A percentile compares a stretch with the other conserved stretches of the same genome.
Evolutionary conservation across 1,139 yeast species (phyloP).

Genomic region (Geotrichum phurueaensis): DNA sequence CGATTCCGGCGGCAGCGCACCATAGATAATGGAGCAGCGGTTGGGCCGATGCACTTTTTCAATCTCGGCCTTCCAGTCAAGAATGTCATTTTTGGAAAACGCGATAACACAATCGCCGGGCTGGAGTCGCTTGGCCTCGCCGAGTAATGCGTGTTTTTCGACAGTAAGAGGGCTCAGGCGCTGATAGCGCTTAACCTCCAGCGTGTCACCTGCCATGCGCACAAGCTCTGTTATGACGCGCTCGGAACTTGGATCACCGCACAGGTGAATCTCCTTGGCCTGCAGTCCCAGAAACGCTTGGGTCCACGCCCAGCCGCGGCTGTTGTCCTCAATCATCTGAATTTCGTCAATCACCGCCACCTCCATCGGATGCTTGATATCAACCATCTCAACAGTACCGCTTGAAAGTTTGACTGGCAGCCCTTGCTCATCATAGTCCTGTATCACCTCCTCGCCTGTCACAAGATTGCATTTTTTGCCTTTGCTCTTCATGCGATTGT

Average conservation of each 20-base stretch:
- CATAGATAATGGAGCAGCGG: constrained; percentile 89
- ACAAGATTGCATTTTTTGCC: constrained; percentile 71
- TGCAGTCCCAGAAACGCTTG: constrained; percentile 80
- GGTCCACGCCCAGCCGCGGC: constrained; percentile 94
- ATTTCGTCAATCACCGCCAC: constrained; percentile 92
- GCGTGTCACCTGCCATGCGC: constrained; percentile 69
- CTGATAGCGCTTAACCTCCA: constrained; percentile 60
- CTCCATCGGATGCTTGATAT: constrained; percentile 60
- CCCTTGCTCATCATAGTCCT: constrained; percentile 58
- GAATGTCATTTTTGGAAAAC: constrained; percentile 55
- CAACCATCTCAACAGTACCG: constrained; percentile 93
- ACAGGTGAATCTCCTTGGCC: constrained; percentile 80
- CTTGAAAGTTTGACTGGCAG: constrained; percentile 67
- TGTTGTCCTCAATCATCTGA: constrained; percentile 80
- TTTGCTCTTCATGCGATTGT: constrained; percentile 64
- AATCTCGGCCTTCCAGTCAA: constrained; percentile 27
- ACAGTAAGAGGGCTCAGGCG: constrained; percentile 69
- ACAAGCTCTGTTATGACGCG: constrained; percentile 55
- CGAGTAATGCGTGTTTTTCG: constrained; percentile 39
- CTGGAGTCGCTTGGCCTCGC: constrained; percentile 34
- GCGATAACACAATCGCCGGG: constrained; percentile 89
- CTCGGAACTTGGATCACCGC: constrained; percentile 88
- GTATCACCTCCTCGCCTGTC: constrained; percentile 90
- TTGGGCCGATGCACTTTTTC: constrained; percentile 37
- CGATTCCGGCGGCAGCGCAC: constrained; percentile 94